Base-by-base conservation (phyloP, 1,139 yeast genomes). In the Pneumocystis sp. region DNA sequence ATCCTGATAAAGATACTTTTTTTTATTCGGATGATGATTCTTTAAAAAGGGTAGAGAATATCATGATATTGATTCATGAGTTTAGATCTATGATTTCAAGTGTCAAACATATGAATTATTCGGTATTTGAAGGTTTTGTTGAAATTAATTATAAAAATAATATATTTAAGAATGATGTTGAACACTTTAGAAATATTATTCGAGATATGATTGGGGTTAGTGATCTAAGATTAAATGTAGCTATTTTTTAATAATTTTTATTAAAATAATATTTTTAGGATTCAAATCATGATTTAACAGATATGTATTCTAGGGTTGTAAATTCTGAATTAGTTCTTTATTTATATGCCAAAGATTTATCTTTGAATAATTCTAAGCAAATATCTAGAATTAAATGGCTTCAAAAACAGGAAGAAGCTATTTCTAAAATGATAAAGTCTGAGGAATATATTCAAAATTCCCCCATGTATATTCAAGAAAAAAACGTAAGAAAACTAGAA, bases 371-470 rank as follows among this genome's bases (percentile, higher is more conserved):
- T 50, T 50, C 17, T 7, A 50, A 50, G 31, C 57, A 50, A 15
- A 12, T 50, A 4, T 12, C 5, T 15, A 50, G 57, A 12, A 25
- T 50, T 25, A 50, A 50, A 50, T 50, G 57, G 57, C 57, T 50
- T 50, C 34, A 25, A 25, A 25, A 50, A 25, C 57, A 50, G 25
- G 34, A 50, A 50, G 34, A 50, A 3, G 21, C 17, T 50, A 10
- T 50, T 21, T 50, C 34, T 19, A 25, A 10, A 10, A 50, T 15
- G 25, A 15, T 25, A 50, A 50, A 50, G 25, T 50, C 57, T 25
- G 57, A 50, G 31, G 17, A 59, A 59, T 59, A 59, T 59, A 15
- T 59, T 42, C 45, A 15, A 59, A 59, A 59, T 39, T 39, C 61
- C 10, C 37, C 61, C 12, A 42, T 19, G 4, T 15, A 31, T 39